These are phyloP conservation scores for Rhododendron williamsianum DNA, from an alignment of 148 eudicot genomes.

Conservation along the genomic window DNA sequence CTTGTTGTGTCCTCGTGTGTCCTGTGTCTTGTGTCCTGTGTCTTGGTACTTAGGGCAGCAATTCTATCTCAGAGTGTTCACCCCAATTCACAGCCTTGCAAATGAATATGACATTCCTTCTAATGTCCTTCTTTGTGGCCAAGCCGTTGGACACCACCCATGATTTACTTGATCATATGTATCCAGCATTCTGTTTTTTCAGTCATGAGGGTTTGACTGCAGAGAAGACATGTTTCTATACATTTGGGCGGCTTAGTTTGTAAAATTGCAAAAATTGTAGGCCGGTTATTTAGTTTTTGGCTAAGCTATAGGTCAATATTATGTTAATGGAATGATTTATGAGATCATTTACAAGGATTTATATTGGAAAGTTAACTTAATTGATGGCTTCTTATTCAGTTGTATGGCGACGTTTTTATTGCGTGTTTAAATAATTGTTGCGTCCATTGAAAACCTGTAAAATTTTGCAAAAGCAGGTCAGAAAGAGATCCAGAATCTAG, in stretches of 20 bases:
- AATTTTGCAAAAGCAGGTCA: background rate
- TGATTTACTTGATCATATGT: constrained; percentile 4
- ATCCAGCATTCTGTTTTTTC: constrained; percentile 4
- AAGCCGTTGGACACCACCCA: constrained; percentile 38
- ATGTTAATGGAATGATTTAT: background rate
- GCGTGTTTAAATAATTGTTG: background rate
- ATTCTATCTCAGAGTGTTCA: constrained; percentile 54
- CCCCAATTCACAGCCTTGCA: constrained; percentile 31
- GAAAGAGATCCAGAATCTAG: background rate
- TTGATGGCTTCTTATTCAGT: background rate
- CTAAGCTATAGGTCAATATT: background rate
- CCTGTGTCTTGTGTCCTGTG: no score
- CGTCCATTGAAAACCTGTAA: background rate
- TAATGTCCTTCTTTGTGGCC: constrained; percentile 52
- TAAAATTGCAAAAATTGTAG: no score
- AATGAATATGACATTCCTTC: constrained; percentile 49
- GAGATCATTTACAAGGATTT: background rate
- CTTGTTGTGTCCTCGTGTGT: no score
- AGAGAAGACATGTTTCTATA: background rate
- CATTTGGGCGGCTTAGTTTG: background rate
- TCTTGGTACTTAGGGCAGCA: constrained; percentile 53
- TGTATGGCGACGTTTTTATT: background rate
- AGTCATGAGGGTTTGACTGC: constrained; percentile 47
- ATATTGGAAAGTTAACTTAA: background rate
- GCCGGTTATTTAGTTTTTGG: background rate